Percentiles rank a stretch among this genome's conserved stretches.
Conservation (phyloP, 148 eudicot genomes). For the Linanthus parryae region DNA sequence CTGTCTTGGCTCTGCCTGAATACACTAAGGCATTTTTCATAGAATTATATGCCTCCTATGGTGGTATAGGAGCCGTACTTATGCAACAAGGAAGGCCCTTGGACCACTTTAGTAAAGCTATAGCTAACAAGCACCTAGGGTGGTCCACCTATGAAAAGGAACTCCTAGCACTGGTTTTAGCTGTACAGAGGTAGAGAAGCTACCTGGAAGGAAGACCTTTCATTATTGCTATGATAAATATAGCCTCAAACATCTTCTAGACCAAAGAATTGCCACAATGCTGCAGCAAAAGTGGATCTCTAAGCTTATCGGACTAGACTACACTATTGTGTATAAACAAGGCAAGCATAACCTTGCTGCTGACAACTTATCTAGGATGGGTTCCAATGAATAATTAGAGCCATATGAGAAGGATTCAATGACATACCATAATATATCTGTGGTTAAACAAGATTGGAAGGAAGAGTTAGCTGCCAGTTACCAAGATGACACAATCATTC, state of each 20-base stretch:
- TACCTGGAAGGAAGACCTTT: background rate
- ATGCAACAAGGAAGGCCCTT: background rate
- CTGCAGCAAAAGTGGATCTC: conserved; percentile 4
- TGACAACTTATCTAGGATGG: background rate
- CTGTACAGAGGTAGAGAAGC: background rate
- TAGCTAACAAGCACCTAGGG: no score
- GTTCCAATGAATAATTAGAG: background rate
- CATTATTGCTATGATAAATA: background rate
- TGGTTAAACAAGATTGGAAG: background rate
- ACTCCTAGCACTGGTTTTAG: background rate
- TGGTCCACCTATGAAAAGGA: background rate
- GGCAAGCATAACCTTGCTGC: background rate
- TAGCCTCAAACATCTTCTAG: background rate
- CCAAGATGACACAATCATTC: background rate
- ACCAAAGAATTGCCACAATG: background rate
- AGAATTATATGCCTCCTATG: background rate
- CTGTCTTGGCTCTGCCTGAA: background rate
- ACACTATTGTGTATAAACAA: background rate
- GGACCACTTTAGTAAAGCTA: background rate
- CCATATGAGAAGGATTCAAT: no score
- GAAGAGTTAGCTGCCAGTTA: background rate
- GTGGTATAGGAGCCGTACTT: background rate
- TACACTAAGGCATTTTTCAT: background rate
- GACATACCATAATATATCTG: background rate
- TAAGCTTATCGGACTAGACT: background rate